Evolutionary conservation across 345 rosid species (phyloP).

Genomic region (Kandelia obovata): DNA sequence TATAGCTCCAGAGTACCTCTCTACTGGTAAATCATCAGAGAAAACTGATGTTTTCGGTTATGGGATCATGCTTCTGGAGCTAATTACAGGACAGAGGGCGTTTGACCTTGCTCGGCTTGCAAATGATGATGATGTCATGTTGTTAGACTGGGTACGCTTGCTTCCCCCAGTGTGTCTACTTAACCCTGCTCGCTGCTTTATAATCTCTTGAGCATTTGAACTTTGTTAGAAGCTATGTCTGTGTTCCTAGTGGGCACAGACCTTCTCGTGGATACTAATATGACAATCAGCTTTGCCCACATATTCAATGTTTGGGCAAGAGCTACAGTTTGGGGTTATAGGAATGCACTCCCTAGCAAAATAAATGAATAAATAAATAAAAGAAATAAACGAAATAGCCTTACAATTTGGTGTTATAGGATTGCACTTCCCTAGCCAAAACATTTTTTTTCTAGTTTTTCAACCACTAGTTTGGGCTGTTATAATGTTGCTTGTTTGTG

Average conservation of each 20-base stretch:
- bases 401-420: too few relatives aligned
- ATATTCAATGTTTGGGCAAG: too few relatives aligned
- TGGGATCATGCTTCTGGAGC: conserved; percentile 94
- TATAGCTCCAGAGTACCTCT: conserved; percentile 94
- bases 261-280: too few relatives aligned
- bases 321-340: too few relatives aligned
- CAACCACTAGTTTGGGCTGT: too few relatives aligned
- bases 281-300: too few relatives aligned
- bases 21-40: conserved; percentile 95
- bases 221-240: neutral
- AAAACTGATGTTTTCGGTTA: conserved; percentile 97
- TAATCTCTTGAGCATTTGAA: neutral
- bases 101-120: conserved; percentile 97
- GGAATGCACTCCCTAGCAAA: too few relatives aligned
- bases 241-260: neutral
- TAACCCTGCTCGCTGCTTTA: neutral
- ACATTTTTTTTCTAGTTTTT: too few relatives aligned
- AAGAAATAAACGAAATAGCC: too few relatives aligned
- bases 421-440: too few relatives aligned
- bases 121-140: conserved; percentile 94
- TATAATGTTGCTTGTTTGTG: too few relatives aligned
- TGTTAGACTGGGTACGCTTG: conserved; percentile 85
- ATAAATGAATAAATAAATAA: too few relatives aligned
- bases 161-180: neutral
- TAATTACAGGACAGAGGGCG: conserved; percentile 94